A percentile compares a stretch with the other conserved stretches of the same genome.
Evolutionary conservation across 75 land plant genomes (phyloP).

Genomic region (Chamaecyparis obtusa): DNA sequence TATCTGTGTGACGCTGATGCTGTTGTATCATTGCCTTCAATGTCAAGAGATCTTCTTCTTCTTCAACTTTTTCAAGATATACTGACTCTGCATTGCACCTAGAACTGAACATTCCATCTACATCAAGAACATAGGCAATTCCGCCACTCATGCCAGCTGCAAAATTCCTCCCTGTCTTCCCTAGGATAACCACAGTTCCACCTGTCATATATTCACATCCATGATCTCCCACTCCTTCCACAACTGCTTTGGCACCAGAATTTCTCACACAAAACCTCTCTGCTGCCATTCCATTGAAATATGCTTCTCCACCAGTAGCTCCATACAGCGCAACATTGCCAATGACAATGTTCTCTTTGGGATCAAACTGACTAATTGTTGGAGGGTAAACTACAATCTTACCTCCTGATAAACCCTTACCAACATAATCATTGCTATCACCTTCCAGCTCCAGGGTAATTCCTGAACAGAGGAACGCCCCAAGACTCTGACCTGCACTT

Average conservation of each 20-base stretch:
- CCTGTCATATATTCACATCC: constrained; percentile 99
- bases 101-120: constrained; percentile 61
- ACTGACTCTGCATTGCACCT: constrained; percentile 87
- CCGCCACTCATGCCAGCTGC: constrained; percentile 99
- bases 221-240: constrained; percentile 99
- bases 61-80: constrained; percentile 87
- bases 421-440: constrained; percentile 99
- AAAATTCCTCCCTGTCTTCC: constrained; percentile 95
- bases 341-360: constrained; percentile 94
- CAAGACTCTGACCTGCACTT: constrained; percentile 97
- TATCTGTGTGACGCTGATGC: constrained; percentile 81
- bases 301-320: constrained; percentile 94
- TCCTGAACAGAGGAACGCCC: constrained; percentile 95
- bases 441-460: constrained; percentile 97
- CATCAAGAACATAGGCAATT: constrained; percentile 89
- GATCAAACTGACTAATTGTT: constrained; percentile 76
- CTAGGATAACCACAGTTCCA: constrained; percentile 91
- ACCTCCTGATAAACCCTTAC: constrained; percentile 98
- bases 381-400: constrained; percentile 97
- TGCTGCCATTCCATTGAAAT: constrained; percentile 99
- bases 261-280: constrained; percentile 97
- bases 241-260: constrained; percentile 97
- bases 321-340: constrained; percentile 99
- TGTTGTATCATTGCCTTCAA: constrained; percentile 93
- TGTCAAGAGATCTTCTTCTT: constrained; percentile 75